Percentiles rank a stretch among this genome's conserved stretches.
Conservation (phyloP, 768 basidiomycete genomes). For the Pisolithus orientalis region DNA sequence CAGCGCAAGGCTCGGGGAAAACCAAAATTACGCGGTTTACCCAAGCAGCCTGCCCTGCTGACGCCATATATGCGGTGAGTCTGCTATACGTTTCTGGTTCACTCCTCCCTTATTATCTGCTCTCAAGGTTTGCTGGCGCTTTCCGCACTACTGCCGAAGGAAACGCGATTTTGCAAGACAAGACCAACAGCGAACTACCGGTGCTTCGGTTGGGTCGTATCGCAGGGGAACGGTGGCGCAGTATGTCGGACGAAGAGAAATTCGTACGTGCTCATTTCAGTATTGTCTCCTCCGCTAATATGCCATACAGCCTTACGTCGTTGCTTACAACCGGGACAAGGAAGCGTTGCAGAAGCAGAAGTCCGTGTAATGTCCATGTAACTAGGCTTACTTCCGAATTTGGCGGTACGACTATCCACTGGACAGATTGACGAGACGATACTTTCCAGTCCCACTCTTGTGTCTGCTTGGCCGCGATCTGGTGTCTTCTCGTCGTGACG, state of each 20-base stretch:
- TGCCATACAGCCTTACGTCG: slow-evolving; percentile 3
- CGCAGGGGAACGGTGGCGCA: slow-evolving; percentile 24
- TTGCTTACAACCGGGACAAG: slow-evolving; percentile 1
- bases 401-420: too few relatives aligned
- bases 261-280: slow-evolving; percentile 13
- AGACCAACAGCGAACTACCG: not conserved
- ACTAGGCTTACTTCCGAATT: not conserved
- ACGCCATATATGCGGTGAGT: slow-evolving; percentile 23
- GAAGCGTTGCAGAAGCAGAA: not conserved
- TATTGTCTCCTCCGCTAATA: not conserved
- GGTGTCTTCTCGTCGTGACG: too few relatives aligned
- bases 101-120: not conserved
- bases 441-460: not conserved
- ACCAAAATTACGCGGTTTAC: slow-evolving; percentile 3
- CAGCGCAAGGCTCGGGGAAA: slow-evolving; percentile 24
- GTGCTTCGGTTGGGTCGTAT: slow-evolving; percentile 4
- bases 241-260: slow-evolving; percentile 28
- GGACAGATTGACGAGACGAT: too few relatives aligned
- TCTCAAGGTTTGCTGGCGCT: slow-evolving; percentile 15
- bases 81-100: not conserved
- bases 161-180: slow-evolving; percentile 9
- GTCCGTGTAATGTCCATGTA: not conserved
- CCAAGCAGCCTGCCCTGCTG: not conserved
- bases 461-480: not conserved
- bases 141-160: slow-evolving; percentile 14